Conservation (phyloP, 1,284 basidiomycete species). For the Chondrostereum purpureum region DNA sequence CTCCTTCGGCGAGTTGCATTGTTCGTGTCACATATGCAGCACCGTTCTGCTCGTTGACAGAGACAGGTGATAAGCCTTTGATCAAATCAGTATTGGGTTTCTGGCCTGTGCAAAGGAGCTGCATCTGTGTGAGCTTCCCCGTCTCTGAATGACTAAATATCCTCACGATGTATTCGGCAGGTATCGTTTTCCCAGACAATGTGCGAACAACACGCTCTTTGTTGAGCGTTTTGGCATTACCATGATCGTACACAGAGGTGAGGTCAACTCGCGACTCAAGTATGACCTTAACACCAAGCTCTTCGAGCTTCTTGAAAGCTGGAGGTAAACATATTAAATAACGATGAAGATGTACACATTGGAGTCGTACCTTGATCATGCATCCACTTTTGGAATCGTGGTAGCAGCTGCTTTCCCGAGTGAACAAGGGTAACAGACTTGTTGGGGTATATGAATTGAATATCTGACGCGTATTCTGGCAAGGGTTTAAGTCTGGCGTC, state of each 20-base stretch:
- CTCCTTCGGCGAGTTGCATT: constrained; percentile 43
- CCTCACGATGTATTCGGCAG: constrained; percentile 58
- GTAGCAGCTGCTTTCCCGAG: constrained; percentile 53
- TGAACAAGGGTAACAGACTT: constrained; percentile 65
- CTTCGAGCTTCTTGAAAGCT: constrained; percentile 40
- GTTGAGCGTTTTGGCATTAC: constrained; percentile 20
- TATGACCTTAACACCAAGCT: constrained; percentile 40
- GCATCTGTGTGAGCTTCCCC: neutral
- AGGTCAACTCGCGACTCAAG: constrained; percentile 53
- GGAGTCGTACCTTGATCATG: constrained; percentile 42
- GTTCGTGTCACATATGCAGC: constrained; percentile 52
- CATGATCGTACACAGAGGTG: constrained; percentile 25
- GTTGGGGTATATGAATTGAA: constrained; percentile 51
- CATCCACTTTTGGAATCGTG: constrained; percentile 50
- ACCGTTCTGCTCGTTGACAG: constrained; percentile 42
- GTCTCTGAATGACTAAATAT: neutral
- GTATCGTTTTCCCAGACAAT: constrained; percentile 48
- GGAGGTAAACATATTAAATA: neutral
- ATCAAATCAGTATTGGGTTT: constrained; percentile 63
- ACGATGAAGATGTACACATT: neutral
- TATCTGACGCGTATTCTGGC: constrained; percentile 63
- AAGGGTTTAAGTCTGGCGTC: neutral
- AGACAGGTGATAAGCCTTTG: constrained; percentile 38
- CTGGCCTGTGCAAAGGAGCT: constrained; percentile 77
- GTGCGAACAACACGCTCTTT: constrained; percentile 42